phyloP scores from a whole-genome alignment of 2,329 filamentous ascomycete genomes.

The Aspergillus sp. region DNA sequence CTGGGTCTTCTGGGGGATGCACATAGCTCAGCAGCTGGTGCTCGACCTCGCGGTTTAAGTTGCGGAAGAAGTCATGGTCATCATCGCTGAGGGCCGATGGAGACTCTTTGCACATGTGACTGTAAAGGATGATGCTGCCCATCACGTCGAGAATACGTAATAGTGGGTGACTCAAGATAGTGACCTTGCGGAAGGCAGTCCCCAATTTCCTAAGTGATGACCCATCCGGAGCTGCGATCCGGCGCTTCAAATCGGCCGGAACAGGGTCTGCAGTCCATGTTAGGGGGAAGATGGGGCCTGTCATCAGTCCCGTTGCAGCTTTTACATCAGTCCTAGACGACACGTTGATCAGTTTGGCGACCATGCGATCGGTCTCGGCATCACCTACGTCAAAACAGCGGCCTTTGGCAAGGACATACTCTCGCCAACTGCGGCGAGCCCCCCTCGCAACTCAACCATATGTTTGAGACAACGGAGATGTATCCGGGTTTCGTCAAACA shows the following conservation, averaged over 20 bases:
- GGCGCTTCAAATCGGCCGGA: constrained; percentile 23
- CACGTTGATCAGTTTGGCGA: background rate
- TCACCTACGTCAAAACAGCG: constrained; percentile 31
- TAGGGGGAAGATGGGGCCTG: constrained; percentile 34
- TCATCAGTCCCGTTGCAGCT: constrained; percentile 33
- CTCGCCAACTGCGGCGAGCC: constrained; percentile 12
- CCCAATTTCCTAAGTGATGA: constrained; percentile 27
- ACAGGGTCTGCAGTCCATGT: constrained; percentile 32
- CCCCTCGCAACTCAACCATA: constrained; percentile 39
- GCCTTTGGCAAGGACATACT: constrained; percentile 26
- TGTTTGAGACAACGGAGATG: constrained; percentile 38
- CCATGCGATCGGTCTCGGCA: background rate
- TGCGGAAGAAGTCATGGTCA: constrained; percentile 34
- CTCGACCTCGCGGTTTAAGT: constrained; percentile 35
- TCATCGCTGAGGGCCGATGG: constrained; percentile 17
- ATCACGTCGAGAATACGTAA: constrained; percentile 25
- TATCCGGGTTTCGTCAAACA: constrained; percentile 38
- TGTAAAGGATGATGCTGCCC: constrained; percentile 34
- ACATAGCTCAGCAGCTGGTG: constrained; percentile 40
- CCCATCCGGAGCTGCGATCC: constrained; percentile 26
- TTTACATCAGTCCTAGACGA: constrained; percentile 33
- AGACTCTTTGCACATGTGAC: constrained; percentile 24
- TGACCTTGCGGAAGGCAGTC: constrained; percentile 26
- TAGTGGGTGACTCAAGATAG: constrained; percentile 28
- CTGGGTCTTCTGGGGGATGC: constrained; percentile 16